phyloP scores from a whole-genome alignment of 768 basidiomycete genomes.

The Agaricus subrufescens region DNA sequence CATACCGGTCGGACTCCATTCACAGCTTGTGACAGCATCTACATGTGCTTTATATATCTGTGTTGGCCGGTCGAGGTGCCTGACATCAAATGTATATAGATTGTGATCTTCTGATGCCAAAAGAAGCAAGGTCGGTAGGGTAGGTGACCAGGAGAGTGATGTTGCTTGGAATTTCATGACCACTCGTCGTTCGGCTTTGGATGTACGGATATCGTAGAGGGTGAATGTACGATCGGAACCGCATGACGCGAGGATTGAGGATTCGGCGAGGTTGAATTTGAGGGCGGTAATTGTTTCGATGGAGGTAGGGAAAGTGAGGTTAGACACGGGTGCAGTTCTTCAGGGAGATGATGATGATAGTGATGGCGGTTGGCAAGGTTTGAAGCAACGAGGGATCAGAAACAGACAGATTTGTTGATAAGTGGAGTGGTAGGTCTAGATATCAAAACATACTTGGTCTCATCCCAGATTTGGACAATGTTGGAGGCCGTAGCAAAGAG shows the following conservation, averaged over 20 bases:
- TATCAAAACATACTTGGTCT: constrained; percentile 67
- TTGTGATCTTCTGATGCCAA: constrained; percentile 99
- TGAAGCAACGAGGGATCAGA: no score
- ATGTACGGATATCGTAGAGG: constrained; percentile 93
- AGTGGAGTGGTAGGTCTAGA: neutral
- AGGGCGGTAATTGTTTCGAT: constrained; percentile 87
- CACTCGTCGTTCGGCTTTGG: constrained; percentile 88
- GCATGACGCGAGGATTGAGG: constrained; percentile 90
- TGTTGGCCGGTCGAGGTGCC: constrained; percentile 73
- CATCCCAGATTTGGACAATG: constrained; percentile 96
- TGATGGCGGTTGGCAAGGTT: neutral
- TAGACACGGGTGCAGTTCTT: constrained; percentile 81
- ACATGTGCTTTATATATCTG: constrained; percentile 98
- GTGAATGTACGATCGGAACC: constrained; percentile 96
- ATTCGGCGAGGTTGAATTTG: constrained; percentile 91
- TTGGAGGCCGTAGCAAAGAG: constrained; percentile 93
- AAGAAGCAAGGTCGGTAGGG: constrained; percentile 85
- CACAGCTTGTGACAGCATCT: constrained; percentile 92
- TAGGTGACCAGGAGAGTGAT: constrained; percentile 92
- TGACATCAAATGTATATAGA: constrained; percentile 95
- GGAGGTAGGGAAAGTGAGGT: constrained; percentile 81
- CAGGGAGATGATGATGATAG: neutral
- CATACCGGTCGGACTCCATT: constrained; percentile 94
- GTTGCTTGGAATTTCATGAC: constrained; percentile 96
- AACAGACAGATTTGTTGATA: neutral